Evolutionary conservation across 768 basidiomycete genomes (phyloP), one percentile per base, ranked within the genome.

Genomic region (Chalciporus chontae): DNA sequence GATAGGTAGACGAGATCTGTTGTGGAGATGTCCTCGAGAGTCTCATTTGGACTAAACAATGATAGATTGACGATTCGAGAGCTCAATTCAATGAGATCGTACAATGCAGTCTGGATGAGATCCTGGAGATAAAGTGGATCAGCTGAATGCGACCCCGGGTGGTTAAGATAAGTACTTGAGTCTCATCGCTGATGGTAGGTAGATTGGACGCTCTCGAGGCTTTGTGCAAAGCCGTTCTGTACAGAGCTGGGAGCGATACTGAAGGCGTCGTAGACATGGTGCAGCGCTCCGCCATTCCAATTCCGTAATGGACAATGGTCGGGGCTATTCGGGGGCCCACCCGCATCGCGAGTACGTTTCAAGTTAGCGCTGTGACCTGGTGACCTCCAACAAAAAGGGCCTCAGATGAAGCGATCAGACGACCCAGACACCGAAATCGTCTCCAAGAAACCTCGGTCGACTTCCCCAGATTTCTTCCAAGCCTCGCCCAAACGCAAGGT

Each of bases 1-100:
- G 83, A 73, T 10, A 95, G 73, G 67, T 90, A 94, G 2, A 85
- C 70, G 31, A 94, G 70, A 69, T 93, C 82, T 29, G 74, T 69
- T 2, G 91, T 90, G 3, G 87, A 74, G 48, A 95, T 82, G 65
- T 95, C 92, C 40, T 91, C 87, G 15, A 93, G 70, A 0, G 74
- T 75, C 61, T 95, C 92, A 60, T 94, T 94, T 4, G 84, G 73
- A 50, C 90, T 93, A 71, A 94, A 92, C 31, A 94, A 69, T 0
- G 81, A 78, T 39, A 94, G 72, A 34, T 74, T 75, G 21, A 75
- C 56, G 48, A 92, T 74, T 21, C 81, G 77, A 27, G 75, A 69
- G 40, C 73, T 69, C 34, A 88, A 67, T 38, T 71, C 69, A 21
- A 71, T 69, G 26, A 93, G 70, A 70, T 90, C 81, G 7, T 67